phyloP scores from a whole-genome alignment of 306 rosid species.

The Ziziphus jujuba region DNA sequence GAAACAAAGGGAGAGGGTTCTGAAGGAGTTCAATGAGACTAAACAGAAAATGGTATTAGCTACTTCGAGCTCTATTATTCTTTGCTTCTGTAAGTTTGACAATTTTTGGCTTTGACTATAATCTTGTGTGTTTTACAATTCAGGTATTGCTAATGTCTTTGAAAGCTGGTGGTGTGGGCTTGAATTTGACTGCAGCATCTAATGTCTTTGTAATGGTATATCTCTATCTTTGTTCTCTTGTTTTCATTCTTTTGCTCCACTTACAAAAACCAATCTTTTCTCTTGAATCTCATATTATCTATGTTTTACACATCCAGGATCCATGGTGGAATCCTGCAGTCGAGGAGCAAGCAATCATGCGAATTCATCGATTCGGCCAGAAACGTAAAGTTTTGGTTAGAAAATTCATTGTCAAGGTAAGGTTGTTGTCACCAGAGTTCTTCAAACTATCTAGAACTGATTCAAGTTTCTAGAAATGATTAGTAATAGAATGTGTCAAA shows the following conservation, averaged over 20 bases:
- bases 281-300: slow-evolving; percentile 3
- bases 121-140: slow-evolving; percentile 3
- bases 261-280: background rate
- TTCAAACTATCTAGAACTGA: background rate
- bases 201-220: slow-evolving; percentile 76
- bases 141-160: slow-evolving; percentile 81
- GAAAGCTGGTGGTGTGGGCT: slow-evolving; percentile 91
- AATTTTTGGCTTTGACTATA: no score
- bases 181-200: slow-evolving; percentile 88
- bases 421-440: background rate
- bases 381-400: slow-evolving; percentile 39
- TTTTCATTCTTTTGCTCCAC: background rate
- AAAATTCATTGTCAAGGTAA: slow-evolving; percentile 58
- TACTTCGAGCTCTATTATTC: background rate
- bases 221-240: background rate
- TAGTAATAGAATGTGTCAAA: background rate
- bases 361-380: slow-evolving; percentile 90
- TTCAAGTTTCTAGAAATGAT: background rate
- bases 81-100: no score
- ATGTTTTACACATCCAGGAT: slow-evolving; percentile 46
- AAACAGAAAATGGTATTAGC: slow-evolving; percentile 52
- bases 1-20: slow-evolving; percentile 62
- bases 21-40: slow-evolving; percentile 64
- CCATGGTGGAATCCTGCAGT: slow-evolving; percentile 99
- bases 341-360: slow-evolving; percentile 92